These are phyloP conservation scores for Mycosarcoma maydis DNA, from an alignment of 1,284 basidiomycete species.

Conservation along the genomic window DNA sequence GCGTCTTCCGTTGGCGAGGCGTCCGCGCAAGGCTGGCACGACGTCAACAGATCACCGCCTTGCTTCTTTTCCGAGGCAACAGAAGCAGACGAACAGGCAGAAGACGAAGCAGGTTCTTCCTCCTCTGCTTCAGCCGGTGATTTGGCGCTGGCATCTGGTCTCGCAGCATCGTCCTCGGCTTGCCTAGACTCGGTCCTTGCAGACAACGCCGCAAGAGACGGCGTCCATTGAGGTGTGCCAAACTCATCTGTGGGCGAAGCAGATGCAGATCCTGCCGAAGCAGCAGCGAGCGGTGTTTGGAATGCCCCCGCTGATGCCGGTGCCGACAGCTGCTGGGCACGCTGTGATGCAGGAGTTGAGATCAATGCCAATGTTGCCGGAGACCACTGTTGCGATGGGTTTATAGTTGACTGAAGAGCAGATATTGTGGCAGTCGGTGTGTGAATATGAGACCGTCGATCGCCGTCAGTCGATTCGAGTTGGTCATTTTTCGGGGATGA, in stretches of 20 bases:
- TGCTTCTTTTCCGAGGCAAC: constrained; percentile 20
- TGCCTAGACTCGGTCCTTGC: not conserved
- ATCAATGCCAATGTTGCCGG: constrained; percentile 23
- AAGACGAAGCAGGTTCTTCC: constrained; percentile 8
- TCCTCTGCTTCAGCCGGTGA: not conserved
- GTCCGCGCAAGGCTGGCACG: not conserved
- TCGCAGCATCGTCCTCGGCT: not conserved
- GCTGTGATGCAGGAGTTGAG: constrained; percentile 18
- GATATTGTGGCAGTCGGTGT: constrained; percentile 1
- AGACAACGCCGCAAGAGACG: not conserved
- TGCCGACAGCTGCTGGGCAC: not conserved
- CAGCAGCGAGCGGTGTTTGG: not conserved
- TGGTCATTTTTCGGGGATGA: not conserved
- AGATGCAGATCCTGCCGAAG: not conserved
- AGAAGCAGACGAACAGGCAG: constrained; percentile 12
- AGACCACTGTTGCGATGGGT: constrained; percentile 19
- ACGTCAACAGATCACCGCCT: constrained; percentile 17
- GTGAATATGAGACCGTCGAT: not conserved
- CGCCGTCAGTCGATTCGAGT: not conserved
- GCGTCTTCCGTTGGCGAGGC: not conserved
- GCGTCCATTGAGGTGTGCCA: constrained; percentile 23
- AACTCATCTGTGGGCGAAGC: constrained; percentile 7
- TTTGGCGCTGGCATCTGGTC: not conserved
- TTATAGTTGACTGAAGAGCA: not conserved
- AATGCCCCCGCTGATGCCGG: not conserved